Percentiles rank a stretch among this genome's conserved stretches.
phyloP scores from a whole-genome alignment of 257 asterid genomes.

The Ajuga chamaepitys region DNA sequence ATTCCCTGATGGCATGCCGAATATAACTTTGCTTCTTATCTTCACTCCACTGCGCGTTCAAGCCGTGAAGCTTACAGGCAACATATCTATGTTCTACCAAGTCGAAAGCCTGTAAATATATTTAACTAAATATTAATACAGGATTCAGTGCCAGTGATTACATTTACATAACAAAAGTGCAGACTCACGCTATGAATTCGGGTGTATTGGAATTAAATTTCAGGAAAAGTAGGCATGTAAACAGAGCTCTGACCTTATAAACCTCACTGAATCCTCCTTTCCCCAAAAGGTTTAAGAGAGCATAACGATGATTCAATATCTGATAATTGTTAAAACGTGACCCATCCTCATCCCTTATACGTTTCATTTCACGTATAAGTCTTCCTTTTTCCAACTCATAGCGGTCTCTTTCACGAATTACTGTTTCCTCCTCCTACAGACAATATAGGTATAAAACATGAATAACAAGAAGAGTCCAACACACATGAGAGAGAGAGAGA shows the following conservation, averaged over 20 bases:
- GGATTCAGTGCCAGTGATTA: background rate
- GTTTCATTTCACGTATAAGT: slow-evolving; percentile 97
- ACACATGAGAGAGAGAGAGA: background rate
- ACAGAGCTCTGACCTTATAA: slow-evolving; percentile 57
- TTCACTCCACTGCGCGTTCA: slow-evolving; percentile 99
- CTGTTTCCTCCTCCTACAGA: slow-evolving; percentile 85
- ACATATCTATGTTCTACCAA: slow-evolving; percentile 91
- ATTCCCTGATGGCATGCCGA: slow-evolving; percentile 98
- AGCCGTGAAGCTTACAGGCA: slow-evolving; percentile 97
- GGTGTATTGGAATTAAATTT: background rate
- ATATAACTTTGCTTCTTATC: slow-evolving; percentile 96
- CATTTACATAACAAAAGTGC: background rate
- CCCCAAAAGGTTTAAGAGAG: slow-evolving; percentile 94
- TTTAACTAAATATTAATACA: slow-evolving; percentile 15
- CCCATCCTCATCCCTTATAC: slow-evolving; percentile 95
- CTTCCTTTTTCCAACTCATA: slow-evolving; percentile 91
- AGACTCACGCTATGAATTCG: background rate
- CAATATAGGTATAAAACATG: slow-evolving; percentile 17
- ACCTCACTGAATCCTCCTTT: slow-evolving; percentile 99
- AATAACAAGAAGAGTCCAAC: background rate
- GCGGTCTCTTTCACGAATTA: slow-evolving; percentile 93
- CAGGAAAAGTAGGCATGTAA: slow-evolving; percentile 13
- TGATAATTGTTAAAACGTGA: slow-evolving; percentile 95
- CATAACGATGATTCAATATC: slow-evolving; percentile 91
- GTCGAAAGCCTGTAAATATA: slow-evolving; percentile 87